Percentiles rank a stretch among this genome's conserved stretches.
Evolutionary conservation across 164 flowering plant genomes (phyloP).

Genomic region (Cinnamomum micranthum): DNA sequence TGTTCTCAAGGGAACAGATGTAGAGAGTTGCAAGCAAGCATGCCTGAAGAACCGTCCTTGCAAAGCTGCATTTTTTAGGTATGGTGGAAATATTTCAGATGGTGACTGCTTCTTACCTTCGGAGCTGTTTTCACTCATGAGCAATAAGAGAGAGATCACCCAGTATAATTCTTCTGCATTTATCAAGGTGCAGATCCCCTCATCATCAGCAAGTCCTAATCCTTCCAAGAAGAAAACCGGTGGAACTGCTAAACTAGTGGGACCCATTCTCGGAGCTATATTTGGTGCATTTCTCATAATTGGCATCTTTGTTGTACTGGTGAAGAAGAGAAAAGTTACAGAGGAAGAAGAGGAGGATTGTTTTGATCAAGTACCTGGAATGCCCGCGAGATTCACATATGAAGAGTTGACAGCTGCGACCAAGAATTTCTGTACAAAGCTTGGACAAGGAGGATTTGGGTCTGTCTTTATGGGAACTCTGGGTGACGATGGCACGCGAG

Average conservation of each 20-base stretch:
- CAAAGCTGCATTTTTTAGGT: neutral
- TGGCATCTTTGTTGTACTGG: neutral
- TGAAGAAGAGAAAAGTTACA: neutral
- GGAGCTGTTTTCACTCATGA: neutral
- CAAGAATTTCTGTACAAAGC: neutral
- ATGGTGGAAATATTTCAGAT: neutral
- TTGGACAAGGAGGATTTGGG: too few species aligned
- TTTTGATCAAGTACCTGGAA: neutral
- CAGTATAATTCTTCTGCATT: neutral
- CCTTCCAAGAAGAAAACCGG: neutral
- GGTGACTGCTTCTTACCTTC: conserved; percentile 5
- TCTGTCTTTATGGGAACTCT: conserved; percentile 20
- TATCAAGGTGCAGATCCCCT: neutral
- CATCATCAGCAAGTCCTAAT: neutral
- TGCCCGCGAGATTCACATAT: neutral
- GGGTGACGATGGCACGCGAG: conserved; percentile 14
- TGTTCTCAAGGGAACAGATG: neutral
- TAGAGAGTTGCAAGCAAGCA: neutral
- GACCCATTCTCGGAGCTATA: conserved; percentile 3
- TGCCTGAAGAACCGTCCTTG: conserved; percentile 8
- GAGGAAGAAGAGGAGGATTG: neutral
- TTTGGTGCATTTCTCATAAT: neutral
- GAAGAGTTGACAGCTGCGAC: neutral
- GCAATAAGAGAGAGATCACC: neutral
- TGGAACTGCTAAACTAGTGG: neutral